Evolutionary conservation across 805 yeast genomes (phyloP), one percentile per base, ranked within the genome.

Genomic region (Monosporozyma aerobia): DNA sequence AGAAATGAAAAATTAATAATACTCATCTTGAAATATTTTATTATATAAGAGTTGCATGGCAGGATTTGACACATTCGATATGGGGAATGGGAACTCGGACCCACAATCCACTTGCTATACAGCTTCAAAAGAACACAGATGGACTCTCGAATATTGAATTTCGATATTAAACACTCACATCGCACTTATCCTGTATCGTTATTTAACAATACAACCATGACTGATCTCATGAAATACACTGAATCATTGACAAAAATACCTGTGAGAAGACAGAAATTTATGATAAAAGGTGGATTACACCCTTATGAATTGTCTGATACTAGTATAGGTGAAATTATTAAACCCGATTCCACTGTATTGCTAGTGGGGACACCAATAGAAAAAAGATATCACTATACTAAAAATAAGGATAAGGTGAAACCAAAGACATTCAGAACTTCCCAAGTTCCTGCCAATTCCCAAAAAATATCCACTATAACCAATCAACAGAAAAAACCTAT

Each of bases 281-380:
- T 94, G 63, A 78, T 88, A 51, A 89, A 87, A 71, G 96, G 97
- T 40, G 94, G 89, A 65, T 71, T 92, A 62, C 76, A 77, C 52
- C 23, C 43, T 39, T 90, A 89, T 68, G 92, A 85, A 54, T 72
- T 74, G 43, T 25, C 29, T n/a, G 69, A 87, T 51, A 52, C 50
- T 14, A 52, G 53, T 22, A 37, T 61, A n/a, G 61, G 71, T 11
- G 59, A 70, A 3, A 73, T 85, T 50, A 77, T 90, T 56, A 85
- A 84, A 62, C 74, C 79, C 22, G 80, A 79, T 33, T 87, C 84
- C 58, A 73, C 80, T 10, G 74, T 90, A 27, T 86, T 92, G 95
- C 87, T 92, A 52, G 75, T 92, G 52, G 99, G 99, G 16, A 84
- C 97, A 1, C 90, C 96, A n/a, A 30, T 29, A 44, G 23, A 29